Conservation (phyloP, 345 rosid species). For the Lagerstroemia speciosa region DNA sequence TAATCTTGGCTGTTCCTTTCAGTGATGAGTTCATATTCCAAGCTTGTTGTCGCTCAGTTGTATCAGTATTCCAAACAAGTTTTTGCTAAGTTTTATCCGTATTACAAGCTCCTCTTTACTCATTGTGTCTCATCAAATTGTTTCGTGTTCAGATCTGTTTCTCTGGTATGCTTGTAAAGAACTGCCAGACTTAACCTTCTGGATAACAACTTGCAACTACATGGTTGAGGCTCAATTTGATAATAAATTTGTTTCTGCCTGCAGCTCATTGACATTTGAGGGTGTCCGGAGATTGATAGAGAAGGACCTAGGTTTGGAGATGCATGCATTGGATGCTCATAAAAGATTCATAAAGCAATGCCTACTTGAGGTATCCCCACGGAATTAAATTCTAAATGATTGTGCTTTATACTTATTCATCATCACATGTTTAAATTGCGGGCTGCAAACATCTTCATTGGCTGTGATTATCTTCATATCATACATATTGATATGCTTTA, state of each 20-base stretch:
- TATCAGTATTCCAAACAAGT: no score
- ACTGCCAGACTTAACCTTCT: no score
- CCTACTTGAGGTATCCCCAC: conserved; percentile 37
- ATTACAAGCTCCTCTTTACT: not conserved
- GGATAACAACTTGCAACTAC: not conserved
- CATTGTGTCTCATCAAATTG: not conserved
- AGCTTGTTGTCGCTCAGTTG: no score
- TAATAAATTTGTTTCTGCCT: not conserved
- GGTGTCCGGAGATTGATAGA: conserved; percentile 79
- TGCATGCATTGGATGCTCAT: conserved; percentile 59
- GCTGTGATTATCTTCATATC: not conserved
- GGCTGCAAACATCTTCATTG: not conserved
- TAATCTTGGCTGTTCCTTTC: not conserved
- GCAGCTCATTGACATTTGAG: conserved; percentile 70
- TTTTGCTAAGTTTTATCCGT: no score
- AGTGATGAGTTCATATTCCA: not conserved
- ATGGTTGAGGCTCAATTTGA: not conserved
- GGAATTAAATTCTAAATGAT: not conserved
- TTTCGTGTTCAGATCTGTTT: not conserved
- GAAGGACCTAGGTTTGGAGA: conserved; percentile 65
- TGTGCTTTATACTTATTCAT: not conserved
- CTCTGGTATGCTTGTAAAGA: not conserved
- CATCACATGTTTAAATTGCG: not conserved
- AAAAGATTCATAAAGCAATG: conserved; percentile 62
- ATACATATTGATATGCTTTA: no score